Evolutionary conservation across 179 eudicot genomes (phyloP).

Genomic region (Beta lomatogona): DNA sequence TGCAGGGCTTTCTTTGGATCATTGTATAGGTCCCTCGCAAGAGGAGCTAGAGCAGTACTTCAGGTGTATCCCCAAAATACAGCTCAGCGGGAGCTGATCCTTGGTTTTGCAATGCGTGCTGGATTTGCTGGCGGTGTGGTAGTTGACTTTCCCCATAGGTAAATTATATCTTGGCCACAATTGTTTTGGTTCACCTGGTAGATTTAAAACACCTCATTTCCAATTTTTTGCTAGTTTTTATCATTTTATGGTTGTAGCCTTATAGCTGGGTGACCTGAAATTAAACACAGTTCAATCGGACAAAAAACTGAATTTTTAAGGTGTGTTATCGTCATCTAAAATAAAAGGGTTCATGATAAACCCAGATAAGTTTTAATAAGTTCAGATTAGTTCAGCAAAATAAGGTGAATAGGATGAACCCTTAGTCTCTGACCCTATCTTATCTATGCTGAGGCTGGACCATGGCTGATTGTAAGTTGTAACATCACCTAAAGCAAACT

Average conservation of each 20-base stretch:
- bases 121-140: conserved; percentile 96
- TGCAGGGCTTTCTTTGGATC: conserved; percentile 93
- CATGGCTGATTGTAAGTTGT: not conserved
- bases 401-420: too few species aligned
- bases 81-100: conserved; percentile 82
- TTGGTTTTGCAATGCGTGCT: conserved; percentile 82
- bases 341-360: too few species aligned
- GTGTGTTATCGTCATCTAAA: too few species aligned
- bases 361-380: too few species aligned
- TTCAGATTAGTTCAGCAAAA: too few species aligned
- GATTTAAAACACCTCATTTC: not conserved
- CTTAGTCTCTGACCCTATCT: not conserved
- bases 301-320: not conserved
- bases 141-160: conserved; percentile 94
- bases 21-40: conserved; percentile 70
- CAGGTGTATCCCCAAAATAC: conserved; percentile 89
- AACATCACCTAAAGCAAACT: not conserved
- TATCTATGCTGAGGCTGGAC: not conserved
- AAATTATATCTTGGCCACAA: not conserved
- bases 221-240: not conserved
- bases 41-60: conserved; percentile 94
- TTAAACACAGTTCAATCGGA: not conserved
- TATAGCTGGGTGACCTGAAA: not conserved
- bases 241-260: not conserved
- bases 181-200: not conserved